These are phyloP conservation scores for Umbellularia californica DNA, from an alignment of 164 flowering plant species.

Conservation along the genomic window DNA sequence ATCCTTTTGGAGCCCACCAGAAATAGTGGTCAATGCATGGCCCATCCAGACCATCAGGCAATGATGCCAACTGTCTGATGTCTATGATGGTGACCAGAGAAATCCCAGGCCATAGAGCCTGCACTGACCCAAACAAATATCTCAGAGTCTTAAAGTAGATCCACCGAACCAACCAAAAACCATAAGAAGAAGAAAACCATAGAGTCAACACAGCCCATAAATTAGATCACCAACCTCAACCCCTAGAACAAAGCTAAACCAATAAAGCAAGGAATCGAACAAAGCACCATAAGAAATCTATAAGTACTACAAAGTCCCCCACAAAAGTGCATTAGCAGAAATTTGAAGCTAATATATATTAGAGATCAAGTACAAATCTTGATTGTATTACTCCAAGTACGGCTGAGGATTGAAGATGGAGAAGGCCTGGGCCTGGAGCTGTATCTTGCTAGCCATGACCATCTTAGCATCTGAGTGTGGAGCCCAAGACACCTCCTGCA, in stretches of 20 bases:
- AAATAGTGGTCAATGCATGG: background rate
- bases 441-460: constrained; percentile 8
- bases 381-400: background rate
- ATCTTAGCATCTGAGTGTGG: constrained; percentile 1
- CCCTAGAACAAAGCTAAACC: background rate
- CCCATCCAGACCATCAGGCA: background rate
- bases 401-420: constrained; percentile 5
- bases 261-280: background rate
- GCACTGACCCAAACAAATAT: background rate
- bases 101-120: background rate
- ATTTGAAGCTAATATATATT: background rate
- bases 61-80: background rate
- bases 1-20: background rate
- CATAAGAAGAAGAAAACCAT: background rate
- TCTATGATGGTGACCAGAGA: background rate
- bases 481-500: constrained; percentile 30
- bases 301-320: background rate
- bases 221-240: constrained; percentile 17
- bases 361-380: background rate
- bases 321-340: background rate
- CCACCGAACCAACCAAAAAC: background rate
- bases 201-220: constrained; percentile 2
- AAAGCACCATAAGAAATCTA: background rate
- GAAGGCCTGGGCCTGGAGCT: constrained; percentile 7
- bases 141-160: background rate